Base-by-base conservation (phyloP, 257 asterid genomes). In the Avicennia marina region DNA sequence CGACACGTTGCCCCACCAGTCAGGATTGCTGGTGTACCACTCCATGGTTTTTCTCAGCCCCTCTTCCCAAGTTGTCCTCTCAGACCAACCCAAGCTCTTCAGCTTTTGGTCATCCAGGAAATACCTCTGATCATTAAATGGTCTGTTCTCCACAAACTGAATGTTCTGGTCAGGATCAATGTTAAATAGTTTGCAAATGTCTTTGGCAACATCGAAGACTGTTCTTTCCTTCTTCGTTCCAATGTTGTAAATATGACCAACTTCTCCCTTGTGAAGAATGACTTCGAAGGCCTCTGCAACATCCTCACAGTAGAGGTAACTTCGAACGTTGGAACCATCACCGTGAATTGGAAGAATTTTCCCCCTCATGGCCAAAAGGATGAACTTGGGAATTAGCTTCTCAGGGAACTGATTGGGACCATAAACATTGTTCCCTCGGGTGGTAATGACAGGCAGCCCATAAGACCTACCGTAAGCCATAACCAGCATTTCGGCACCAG, bases 391-490 rank as follows among this genome's bases (percentile, higher is more conserved):
- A 63, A 84, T 84, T 46, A 84, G 62, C 80, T 84, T 84, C 41
- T 84, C 94, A 13, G 94, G 89, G 49, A 81, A 84, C 57, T 84
- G 91, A 69, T 78, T 83, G 15, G 93, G 88, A 56, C 88, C 93
- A 62, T 80, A 83, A 49, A 83, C 93, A 21, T 80, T 80, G 66
- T 80, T 80, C 52, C 93, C 93, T 58, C 86, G 60, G 8, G 88
- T 80, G 21, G 86, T 83, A 41, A 83, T 79, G 41, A 83, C 85
- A 16, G 87, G 87, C 43, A 80, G 59, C 10, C 88, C 93, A 43
- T 83, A 83, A 13, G 93, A 83, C 62, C 93, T 71, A 10, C 85
- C 93, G 65, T 83, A 83, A n/a, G 93, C 93, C 93, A 83, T 83
- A 42, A 80, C 88, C 60, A 83, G 85, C 93, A 83, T 83, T 66